Evolutionary conservation across 768 basidiomycete species (phyloP).

Genomic region (Mycena capillaripes): DNA sequence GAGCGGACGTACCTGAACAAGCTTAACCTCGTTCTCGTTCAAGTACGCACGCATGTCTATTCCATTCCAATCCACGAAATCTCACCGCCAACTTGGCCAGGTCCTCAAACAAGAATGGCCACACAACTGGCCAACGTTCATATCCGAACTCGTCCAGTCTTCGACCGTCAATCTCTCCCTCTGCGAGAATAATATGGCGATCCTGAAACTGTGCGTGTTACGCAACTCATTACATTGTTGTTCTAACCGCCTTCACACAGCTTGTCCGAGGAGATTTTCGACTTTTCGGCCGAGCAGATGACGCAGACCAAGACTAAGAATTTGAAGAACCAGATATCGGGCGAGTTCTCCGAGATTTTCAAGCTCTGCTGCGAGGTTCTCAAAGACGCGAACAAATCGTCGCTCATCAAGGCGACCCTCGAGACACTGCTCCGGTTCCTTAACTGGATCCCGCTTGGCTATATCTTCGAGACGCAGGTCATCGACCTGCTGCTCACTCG

Average conservation of each 20-base stretch:
- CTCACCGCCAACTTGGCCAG: conserved; percentile 54
- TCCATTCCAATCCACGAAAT: conserved; percentile 19
- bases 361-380: conserved; percentile 96
- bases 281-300: conserved; percentile 98
- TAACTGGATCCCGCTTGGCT: conserved; percentile 99
- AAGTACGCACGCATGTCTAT: conserved; percentile 64
- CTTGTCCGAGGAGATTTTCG: conserved; percentile 98
- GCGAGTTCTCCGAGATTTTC: conserved; percentile 97
- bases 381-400: conserved; percentile 95
- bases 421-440: conserved; percentile 96
- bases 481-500: conserved; percentile 95
- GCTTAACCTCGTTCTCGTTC: conserved; percentile 95
- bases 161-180: conserved; percentile 96
- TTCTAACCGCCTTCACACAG: neutral
- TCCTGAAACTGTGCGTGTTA: conserved; percentile 75
- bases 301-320: conserved; percentile 97
- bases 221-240: neutral
- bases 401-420: conserved; percentile 92
- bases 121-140: conserved; percentile 98
- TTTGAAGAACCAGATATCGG: conserved; percentile 97
- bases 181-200: conserved; percentile 99
- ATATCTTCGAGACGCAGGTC: conserved; percentile 98
- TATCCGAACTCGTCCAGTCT: conserved; percentile 95
- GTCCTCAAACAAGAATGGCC: conserved; percentile 99
- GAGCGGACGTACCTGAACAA: conserved; percentile 97